Evolutionary conservation across 2,329 filamentous ascomycete genomes (phyloP), one percentile per base, ranked within the genome.

Genomic region (Diaporthe destruens): DNA sequence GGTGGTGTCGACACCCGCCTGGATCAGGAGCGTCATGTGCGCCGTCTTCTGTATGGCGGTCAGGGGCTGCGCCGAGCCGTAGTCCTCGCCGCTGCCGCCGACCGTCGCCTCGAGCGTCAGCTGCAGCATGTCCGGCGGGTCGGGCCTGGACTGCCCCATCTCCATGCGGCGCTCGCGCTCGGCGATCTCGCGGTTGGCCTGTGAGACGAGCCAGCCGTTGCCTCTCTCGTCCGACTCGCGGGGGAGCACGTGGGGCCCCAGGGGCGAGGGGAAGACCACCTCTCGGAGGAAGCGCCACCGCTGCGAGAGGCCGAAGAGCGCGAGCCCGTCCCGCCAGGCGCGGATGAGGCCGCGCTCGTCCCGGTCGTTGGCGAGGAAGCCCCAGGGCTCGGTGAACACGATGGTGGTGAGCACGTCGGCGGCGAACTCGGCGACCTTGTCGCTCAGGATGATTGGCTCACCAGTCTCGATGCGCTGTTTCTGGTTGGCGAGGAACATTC

Each of bases 1-100:
- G 0, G 87, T 87, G 0, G 88, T 90, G 74, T 91, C 89, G 0
- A 87, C 87, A 1, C 89, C 89, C 0, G 88, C 89, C 2, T 86
- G 81, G 71, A 84, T 81, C 42, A 83, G 79, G 0, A 84, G 77
- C 0, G 81, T 79, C 36, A 81, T 78, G 57, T 84, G 82, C 8
- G 80, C 80, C 32, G 77, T 79, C 71, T 80, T 82, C 73, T 83
- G 79, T 5, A 69, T 47, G 11, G 76, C 72, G 2, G 63, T 79
- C 29, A 83, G 76, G 5, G 80, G 77, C 11, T 44, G 44, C 44
- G 61, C 61, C 29, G 61, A 65, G 20, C 61, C 44, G 29, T 51
- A 51, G 29, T 65, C 61, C 44, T 51, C 59, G 29, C 59, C 59
- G 42, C 42, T 49, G 44, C 61, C 44, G 44, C 61, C 44, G 20